Base-by-base conservation (phyloP, 2,329 filamentous ascomycete species). In the Aspergillus sp. region DNA sequence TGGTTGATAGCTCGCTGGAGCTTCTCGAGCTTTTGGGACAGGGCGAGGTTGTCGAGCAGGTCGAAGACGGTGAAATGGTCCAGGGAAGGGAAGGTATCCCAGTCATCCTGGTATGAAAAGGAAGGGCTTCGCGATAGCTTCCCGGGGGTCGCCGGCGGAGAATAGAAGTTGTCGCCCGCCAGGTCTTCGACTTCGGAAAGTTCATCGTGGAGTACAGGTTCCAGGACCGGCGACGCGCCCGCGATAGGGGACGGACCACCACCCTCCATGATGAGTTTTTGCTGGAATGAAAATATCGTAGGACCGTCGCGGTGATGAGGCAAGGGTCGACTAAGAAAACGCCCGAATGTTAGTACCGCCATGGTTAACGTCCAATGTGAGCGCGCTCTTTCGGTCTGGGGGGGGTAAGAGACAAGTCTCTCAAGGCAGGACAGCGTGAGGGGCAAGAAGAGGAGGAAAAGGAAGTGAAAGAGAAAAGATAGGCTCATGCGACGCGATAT, bases 21-120 rank as follows among this genome's bases (percentile, higher is more conserved):
- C 76, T 89, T 94, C 73, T 97, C 94, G 17, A 99, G 81, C 63
- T 93, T 89, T 65, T 96, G 89, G 1, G 91, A 88, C 29, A 99
- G 79, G 5, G 92, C 89, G 58, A 99, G 74, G 69, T 97, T 97
- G 74, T 97, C 93, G 60, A 99, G 83, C 45, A 99, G 81, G 68
- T 99, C 94, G 64, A 99, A 91, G 53, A 97, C 85, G 36, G 89
- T 92, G 49, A 99, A 79, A 47, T 91, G 88, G 70, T 99, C 94
- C 20, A 97, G 78, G 0, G 93, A 92, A 9, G 92, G 90, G 57
- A 95, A 88, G 19, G 85, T 80, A 57, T 96, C 91, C 83, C 89
- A 94, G 68, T 93, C 91, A 63, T 94, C 89, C 52, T 94, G 89
- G 64, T 91, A 91, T n/a, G 85, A 91, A 70, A 91, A 91, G 14